phyloP scores from a whole-genome alignment of 352 stramenopile genomes.

The Phytopythium chamaehyphon region DNA sequence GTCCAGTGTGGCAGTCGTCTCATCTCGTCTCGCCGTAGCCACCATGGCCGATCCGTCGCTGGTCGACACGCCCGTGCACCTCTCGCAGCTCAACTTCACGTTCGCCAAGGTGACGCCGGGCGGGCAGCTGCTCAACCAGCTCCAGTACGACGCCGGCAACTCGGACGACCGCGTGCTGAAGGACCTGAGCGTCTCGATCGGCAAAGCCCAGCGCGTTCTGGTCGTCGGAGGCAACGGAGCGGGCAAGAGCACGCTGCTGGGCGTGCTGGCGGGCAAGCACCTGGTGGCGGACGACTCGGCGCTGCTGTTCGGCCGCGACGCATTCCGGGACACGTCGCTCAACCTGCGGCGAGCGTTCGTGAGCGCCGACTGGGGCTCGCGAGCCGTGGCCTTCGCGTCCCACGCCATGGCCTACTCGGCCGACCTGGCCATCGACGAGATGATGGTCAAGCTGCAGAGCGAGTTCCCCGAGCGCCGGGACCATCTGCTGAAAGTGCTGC shows the following conservation, averaged over 20 bases:
- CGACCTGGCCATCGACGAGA: constrained; percentile 95
- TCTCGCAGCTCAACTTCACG: constrained; percentile 59
- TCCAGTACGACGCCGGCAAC: constrained; percentile 39
- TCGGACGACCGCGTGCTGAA: constrained; percentile 79
- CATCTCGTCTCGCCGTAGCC: too few relatives aligned
- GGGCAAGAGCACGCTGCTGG: constrained; percentile 94
- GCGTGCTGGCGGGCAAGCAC: constrained; percentile 94
- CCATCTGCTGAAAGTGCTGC: constrained; percentile 92
- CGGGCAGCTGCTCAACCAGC: constrained; percentile 47
- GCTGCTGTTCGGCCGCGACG: constrained; percentile 86
- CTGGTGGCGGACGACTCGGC: constrained; percentile 86
- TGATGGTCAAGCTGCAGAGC: constrained; percentile 97
- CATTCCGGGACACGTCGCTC: constrained; percentile 94
- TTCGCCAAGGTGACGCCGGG: constrained; percentile 73
- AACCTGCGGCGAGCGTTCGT: constrained; percentile 94
- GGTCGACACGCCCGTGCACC: constrained; percentile 33
- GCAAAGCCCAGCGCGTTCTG: constrained; percentile 84
- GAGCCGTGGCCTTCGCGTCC: constrained; percentile 93
- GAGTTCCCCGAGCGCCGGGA: constrained; percentile 92
- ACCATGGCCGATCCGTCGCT: background rate
- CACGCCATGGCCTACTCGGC: constrained; percentile 86
- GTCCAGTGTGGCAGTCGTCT: too few relatives aligned
- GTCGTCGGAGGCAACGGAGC: constrained; percentile 95
- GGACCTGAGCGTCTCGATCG: constrained; percentile 83
- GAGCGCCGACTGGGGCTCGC: constrained; percentile 95